phyloP scores from a whole-genome alignment of 2,329 filamentous ascomycete species.

The Onygenales sp. region DNA sequence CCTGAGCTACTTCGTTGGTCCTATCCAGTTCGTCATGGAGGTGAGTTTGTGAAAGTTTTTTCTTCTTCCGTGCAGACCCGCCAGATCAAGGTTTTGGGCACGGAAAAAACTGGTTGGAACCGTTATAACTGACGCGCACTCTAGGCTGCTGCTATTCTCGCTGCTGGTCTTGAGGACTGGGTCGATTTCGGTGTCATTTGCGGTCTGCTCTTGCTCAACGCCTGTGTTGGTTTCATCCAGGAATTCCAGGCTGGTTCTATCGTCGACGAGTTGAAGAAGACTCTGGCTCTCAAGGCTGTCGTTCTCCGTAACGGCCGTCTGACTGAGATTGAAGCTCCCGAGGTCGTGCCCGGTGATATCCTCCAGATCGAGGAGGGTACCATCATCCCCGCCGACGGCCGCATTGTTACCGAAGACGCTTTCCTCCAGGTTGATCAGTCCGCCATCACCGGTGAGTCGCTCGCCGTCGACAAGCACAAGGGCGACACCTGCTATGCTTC shows the following conservation, averaged over 20 bases:
- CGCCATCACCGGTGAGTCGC: slow-evolving; percentile 82
- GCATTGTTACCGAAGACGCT: slow-evolving; percentile 71
- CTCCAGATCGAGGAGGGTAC: slow-evolving; percentile 84
- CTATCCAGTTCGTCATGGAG: slow-evolving; percentile 93
- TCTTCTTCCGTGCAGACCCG: background rate
- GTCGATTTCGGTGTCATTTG: slow-evolving; percentile 91
- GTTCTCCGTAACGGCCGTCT: slow-evolving; percentile 73
- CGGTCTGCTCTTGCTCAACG: slow-evolving; percentile 73
- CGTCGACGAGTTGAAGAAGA: slow-evolving; percentile 85
- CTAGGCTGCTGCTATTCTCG: slow-evolving; percentile 65
- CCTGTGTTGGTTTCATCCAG: slow-evolving; percentile 75
- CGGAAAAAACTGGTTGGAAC: slow-evolving; percentile 2
- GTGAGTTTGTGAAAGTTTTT: slow-evolving; percentile 35
- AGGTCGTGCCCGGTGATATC: slow-evolving; percentile 84
- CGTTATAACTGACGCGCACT: slow-evolving; percentile 7
- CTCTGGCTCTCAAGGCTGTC: slow-evolving; percentile 75
- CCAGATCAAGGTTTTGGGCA: background rate
- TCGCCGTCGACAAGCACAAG: slow-evolving; percentile 81
- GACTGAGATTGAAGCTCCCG: slow-evolving; percentile 69
- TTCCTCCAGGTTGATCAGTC: slow-evolving; percentile 90
- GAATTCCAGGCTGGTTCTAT: slow-evolving; percentile 86
- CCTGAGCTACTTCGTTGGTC: slow-evolving; percentile 70
- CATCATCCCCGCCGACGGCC: slow-evolving; percentile 82
- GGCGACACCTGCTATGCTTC: slow-evolving; percentile 75
- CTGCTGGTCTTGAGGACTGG: slow-evolving; percentile 79